These are phyloP conservation scores for Ploettnerulaceae sp. DNA, from an alignment of 2,329 filamentous ascomycete genomes.

Conservation along the genomic window DNA sequence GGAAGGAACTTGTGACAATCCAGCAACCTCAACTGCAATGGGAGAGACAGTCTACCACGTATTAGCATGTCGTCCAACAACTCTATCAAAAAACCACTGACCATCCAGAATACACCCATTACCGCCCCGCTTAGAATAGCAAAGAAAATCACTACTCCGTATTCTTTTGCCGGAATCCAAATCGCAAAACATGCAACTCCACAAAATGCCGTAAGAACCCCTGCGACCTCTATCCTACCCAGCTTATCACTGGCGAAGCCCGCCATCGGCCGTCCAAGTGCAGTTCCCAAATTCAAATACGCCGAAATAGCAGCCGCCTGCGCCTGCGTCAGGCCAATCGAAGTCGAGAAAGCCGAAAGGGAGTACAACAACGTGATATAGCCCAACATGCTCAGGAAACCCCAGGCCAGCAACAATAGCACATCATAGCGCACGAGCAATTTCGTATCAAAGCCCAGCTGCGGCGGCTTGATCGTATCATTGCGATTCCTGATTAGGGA, in stretches of 20 bases:
- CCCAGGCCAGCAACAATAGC: constrained; percentile 5
- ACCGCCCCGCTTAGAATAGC: constrained; percentile 41
- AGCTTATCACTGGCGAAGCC: constrained; percentile 42
- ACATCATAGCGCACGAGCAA: constrained; percentile 7
- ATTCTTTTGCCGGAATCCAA: constrained; percentile 43
- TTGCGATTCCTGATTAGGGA: constrained; percentile 17
- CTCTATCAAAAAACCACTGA: not conserved
- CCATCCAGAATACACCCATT: constrained; percentile 46
- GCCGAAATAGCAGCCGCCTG: constrained; percentile 41
- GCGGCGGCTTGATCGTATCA: constrained; percentile 1
- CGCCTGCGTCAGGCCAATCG: not conserved
- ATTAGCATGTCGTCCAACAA: not conserved
- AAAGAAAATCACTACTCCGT: constrained; percentile 41
- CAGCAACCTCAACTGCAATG: constrained; percentile 39
- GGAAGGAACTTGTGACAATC: constrained; percentile 38
- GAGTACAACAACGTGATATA: constrained; percentile 13
- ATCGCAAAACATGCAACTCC: constrained; percentile 39
- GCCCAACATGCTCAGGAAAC: constrained; percentile 17
- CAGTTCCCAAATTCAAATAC: constrained; percentile 44
- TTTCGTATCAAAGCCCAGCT: not conserved
- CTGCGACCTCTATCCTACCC: constrained; percentile 41
- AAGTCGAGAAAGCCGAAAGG: constrained; percentile 23
- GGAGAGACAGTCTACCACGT: constrained; percentile 36
- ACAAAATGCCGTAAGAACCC: constrained; percentile 37
- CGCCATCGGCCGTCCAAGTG: constrained; percentile 42